phyloP scores from a whole-genome alignment of 2,329 filamentous ascomycete species.

The Aspergillus novoparasiticus region DNA sequence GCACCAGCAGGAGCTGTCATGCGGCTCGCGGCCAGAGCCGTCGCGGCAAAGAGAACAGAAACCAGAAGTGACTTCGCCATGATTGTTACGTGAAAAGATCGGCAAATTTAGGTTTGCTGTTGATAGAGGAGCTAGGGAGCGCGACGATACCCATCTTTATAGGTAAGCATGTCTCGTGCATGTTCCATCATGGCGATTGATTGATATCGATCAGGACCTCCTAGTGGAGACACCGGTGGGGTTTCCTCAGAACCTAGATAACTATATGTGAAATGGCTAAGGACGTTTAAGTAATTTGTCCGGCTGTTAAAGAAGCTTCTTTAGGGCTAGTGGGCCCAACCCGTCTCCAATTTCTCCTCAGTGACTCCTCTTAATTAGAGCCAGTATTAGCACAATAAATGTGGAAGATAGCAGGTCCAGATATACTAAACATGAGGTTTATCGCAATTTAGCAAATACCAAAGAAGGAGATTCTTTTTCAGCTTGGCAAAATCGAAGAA shows the following conservation, averaged over 20 bases:
- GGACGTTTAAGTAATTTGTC: not conserved
- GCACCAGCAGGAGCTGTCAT: slow-evolving; percentile 26
- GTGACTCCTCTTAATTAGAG: not conserved
- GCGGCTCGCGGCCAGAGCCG: slow-evolving; percentile 26
- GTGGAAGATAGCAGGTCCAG: not conserved
- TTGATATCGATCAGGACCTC: slow-evolving; percentile 11
- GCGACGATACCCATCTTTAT: not conserved
- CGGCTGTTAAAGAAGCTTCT: not conserved
- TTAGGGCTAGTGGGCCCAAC: not conserved
- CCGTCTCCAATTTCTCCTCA: not conserved
- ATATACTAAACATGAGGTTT: not conserved
- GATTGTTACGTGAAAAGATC: not conserved
- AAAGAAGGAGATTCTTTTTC: not conserved
- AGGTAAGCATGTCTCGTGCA: not conserved
- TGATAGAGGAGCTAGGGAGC: not conserved
- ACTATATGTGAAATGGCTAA: slow-evolving; percentile 13
- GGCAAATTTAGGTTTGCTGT: not conserved
- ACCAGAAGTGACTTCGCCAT: slow-evolving; percentile 15
- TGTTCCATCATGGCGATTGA: not conserved
- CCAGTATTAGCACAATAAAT: not conserved
- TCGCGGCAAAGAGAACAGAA: slow-evolving; percentile 16
- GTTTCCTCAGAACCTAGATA: not conserved
- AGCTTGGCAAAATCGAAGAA: not conserved
- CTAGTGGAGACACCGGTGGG: slow-evolving; percentile 8
- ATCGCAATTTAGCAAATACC: not conserved